These are phyloP conservation scores for Boletales sp. DNA, from an alignment of 768 basidiomycete species.

Conservation along the genomic window DNA sequence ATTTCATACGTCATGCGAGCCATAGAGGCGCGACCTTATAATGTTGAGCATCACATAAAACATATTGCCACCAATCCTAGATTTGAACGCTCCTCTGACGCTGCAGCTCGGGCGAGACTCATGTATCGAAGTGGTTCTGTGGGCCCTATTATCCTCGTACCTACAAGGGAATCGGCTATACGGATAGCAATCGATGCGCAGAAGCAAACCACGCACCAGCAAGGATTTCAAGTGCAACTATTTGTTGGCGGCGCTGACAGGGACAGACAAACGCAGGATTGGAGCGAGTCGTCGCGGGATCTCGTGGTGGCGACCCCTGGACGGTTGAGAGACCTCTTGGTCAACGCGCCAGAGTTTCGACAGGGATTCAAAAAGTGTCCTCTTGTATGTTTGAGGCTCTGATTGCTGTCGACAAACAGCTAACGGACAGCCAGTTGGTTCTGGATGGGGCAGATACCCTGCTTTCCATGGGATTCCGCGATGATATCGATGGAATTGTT, in stretches of 20 bases:
- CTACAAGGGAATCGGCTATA: slow-evolving; percentile 86
- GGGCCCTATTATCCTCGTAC: slow-evolving; percentile 80
- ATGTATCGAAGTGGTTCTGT: slow-evolving; percentile 45
- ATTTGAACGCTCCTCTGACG: slow-evolving; percentile 26
- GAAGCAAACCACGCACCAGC: slow-evolving; percentile 58
- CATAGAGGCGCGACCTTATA: slow-evolving; percentile 68
- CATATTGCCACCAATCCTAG: slow-evolving; percentile 20
- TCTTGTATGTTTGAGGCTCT: slow-evolving; percentile 44
- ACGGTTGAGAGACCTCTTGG: slow-evolving; percentile 70
- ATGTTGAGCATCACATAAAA: slow-evolving; percentile 45
- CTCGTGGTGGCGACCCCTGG: slow-evolving; percentile 92
- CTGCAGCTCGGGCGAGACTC: slow-evolving; percentile 31
- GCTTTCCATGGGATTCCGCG: slow-evolving; percentile 88
- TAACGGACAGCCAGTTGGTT: slow-evolving; percentile 55
- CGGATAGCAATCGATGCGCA: slow-evolving; percentile 86
- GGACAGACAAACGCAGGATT: slow-evolving; percentile 62
- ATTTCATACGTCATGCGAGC: slow-evolving; percentile 86
- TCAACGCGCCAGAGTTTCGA: slow-evolving; percentile 52
- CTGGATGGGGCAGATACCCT: slow-evolving; percentile 92
- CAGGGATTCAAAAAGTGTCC: slow-evolving; percentile 52
- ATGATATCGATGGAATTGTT: slow-evolving; percentile 76
- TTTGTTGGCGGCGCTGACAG: slow-evolving; percentile 78
- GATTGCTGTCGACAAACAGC: not conserved
- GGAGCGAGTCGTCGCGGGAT: slow-evolving; percentile 61
- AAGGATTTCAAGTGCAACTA: slow-evolving; percentile 64